These are phyloP conservation scores for Ganoderma meredithae DNA, from an alignment of 1,284 basidiomycete genomes.

Conservation along the genomic window DNA sequence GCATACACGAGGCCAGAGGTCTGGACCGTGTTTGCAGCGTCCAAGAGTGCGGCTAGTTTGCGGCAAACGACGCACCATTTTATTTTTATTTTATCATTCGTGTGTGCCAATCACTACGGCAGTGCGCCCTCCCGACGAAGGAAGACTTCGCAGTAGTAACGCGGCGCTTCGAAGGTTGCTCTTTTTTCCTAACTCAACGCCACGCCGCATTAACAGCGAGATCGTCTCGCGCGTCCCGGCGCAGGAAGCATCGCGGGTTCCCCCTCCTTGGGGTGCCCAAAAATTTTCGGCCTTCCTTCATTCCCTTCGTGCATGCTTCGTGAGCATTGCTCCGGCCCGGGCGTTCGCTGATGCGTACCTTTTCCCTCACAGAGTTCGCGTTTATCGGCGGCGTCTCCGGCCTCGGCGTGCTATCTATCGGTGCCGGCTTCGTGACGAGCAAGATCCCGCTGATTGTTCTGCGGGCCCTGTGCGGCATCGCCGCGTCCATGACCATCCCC, in stretches of 20 bases:
- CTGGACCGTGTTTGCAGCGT: neutral
- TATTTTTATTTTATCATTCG: neutral
- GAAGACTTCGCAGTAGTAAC: neutral
- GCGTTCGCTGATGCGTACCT: neutral
- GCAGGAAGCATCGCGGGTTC: neutral
- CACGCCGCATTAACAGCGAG: neutral
- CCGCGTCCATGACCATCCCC: constrained; percentile 54
- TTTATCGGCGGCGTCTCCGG: constrained; percentile 43
- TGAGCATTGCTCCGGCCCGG: neutral
- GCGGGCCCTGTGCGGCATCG: constrained; percentile 52
- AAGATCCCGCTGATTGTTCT: constrained; percentile 53
- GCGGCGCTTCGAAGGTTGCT: neutral
- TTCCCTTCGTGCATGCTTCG: neutral
- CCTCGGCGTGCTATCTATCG: constrained; percentile 48
- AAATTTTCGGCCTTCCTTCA: neutral
- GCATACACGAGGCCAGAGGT: neutral
- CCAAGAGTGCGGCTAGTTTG: neutral
- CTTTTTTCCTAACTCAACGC: neutral
- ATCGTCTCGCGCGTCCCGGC: neutral
- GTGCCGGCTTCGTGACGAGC: constrained; percentile 50
- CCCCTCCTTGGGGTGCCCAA: neutral
- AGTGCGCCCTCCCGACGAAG: neutral
- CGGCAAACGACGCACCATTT: neutral
- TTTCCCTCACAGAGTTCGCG: constrained; percentile 34
- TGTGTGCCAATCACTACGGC: neutral